These are phyloP conservation scores for Schwanniomyces yamadae DNA, from an alignment of 805 yeast genomes.

Conservation along the genomic window DNA sequence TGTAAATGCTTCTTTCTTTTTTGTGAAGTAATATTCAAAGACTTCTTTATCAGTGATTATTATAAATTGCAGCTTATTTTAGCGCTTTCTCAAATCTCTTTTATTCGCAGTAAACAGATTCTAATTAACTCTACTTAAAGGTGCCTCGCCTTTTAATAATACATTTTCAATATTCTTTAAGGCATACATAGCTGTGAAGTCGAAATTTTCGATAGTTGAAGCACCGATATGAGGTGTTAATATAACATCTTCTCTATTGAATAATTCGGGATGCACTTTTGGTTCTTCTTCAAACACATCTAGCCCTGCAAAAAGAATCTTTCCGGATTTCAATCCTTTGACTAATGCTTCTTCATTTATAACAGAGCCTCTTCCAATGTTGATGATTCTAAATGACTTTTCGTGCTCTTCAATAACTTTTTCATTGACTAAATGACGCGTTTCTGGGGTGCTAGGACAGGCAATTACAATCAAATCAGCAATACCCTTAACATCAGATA, in stretches of 20 bases:
- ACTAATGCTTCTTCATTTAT: slow-evolving; percentile 67
- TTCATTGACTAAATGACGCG: slow-evolving; percentile 53
- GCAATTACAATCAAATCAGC: slow-evolving; percentile 66
- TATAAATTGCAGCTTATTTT: too few relatives aligned
- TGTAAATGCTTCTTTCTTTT: too few relatives aligned
- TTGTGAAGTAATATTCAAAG: too few relatives aligned
- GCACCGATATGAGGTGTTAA: slow-evolving; percentile 75
- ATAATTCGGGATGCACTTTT: slow-evolving; percentile 45
- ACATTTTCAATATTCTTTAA: slow-evolving; percentile 53
- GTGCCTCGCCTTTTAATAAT: slow-evolving; percentile 38
- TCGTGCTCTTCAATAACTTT: slow-evolving; percentile 46
- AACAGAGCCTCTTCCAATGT: slow-evolving; percentile 73
- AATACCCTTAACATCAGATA: slow-evolving; percentile 32
- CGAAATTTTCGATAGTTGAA: slow-evolving; percentile 56
- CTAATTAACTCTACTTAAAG: slow-evolving; percentile 32
- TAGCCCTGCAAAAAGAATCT: slow-evolving; percentile 63
- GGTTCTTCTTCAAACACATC: slow-evolving; percentile 76
- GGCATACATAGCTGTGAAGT: slow-evolving; percentile 51
- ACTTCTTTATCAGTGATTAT: too few relatives aligned
- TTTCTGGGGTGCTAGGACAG: slow-evolving; percentile 62
- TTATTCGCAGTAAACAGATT: too few relatives aligned
- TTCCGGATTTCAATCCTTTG: slow-evolving; percentile 57
- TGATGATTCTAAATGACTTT: slow-evolving; percentile 60
- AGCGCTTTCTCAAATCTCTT: too few relatives aligned
- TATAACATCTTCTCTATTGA: slow-evolving; percentile 59